Evolutionary conservation across 2,329 filamentous ascomycete genomes (phyloP).

Genomic region (Paecilomyces niveus): DNA sequence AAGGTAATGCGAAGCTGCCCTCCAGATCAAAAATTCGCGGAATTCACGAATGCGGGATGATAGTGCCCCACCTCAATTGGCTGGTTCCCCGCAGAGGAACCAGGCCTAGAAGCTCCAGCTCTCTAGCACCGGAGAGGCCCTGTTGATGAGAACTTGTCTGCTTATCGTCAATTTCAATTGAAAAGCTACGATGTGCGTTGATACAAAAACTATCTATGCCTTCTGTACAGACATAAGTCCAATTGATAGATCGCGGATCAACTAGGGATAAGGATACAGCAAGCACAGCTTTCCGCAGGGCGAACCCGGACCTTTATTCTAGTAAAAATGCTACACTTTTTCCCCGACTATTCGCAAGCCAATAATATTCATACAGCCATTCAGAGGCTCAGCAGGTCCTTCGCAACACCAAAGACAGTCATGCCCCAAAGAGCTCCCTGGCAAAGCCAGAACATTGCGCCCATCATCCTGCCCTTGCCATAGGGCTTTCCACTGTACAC

Average conservation of each 20-base stretch:
- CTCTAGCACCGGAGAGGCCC: not conserved
- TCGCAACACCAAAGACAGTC: constrained; percentile 29
- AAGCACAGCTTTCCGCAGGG: no score
- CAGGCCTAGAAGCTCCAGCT: not conserved
- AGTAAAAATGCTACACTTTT: not conserved
- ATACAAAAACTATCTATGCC: not conserved
- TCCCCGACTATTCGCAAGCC: not conserved
- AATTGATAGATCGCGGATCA: no score
- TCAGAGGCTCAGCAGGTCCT: constrained; percentile 17
- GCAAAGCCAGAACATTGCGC: constrained; percentile 30
- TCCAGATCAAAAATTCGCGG: not conserved
- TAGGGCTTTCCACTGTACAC: constrained; percentile 32
- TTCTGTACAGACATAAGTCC: no score
- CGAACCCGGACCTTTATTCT: no score
- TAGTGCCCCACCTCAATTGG: not conserved
- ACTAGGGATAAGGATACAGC: no score
- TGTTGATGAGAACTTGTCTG: not conserved
- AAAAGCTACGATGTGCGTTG: no score
- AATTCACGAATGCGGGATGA: not conserved
- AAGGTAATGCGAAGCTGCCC: not conserved
- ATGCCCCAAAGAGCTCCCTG: constrained; percentile 35
- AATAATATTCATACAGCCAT: not conserved
- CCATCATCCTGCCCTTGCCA: constrained; percentile 30
- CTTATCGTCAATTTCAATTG: not conserved
- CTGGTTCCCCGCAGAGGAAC: not conserved